A percentile compares a stretch with the other conserved stretches of the same genome.
phyloP scores from a whole-genome alignment of 352 stramenopile genomes.

The Elongisporangium undulatum region DNA sequence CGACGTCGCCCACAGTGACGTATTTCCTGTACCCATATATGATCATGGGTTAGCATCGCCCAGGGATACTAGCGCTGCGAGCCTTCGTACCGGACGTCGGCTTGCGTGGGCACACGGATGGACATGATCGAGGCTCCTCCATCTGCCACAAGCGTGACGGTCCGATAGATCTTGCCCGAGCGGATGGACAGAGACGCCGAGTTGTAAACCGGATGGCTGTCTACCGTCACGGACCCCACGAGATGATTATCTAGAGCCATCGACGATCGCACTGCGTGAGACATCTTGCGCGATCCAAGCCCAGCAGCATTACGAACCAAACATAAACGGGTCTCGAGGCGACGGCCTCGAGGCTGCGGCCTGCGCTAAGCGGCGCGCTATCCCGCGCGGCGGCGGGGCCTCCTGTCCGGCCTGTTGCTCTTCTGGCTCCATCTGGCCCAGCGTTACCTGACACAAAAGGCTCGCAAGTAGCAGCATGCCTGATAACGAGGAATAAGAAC shows the following conservation, averaged over 20 bases:
- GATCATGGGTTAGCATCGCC: background rate
- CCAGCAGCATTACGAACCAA: slow-evolving; percentile 21
- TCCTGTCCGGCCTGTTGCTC: background rate
- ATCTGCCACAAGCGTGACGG: slow-evolving; percentile 25
- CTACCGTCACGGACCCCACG: slow-evolving; percentile 43
- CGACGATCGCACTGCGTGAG: background rate
- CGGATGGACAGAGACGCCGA: slow-evolving; percentile 48
- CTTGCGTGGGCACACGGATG: slow-evolving; percentile 30
- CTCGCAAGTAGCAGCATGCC: background rate
- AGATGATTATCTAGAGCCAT: slow-evolving; percentile 46
- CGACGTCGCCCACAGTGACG: slow-evolving; percentile 44
- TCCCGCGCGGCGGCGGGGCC: slow-evolving; percentile 4
- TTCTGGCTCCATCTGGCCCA: background rate
- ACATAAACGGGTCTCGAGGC: slow-evolving; percentile 45
- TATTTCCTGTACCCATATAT: slow-evolving; percentile 19
- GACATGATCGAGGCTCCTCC: slow-evolving; percentile 30
- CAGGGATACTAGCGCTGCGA: background rate
- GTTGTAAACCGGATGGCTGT: slow-evolving; percentile 52
- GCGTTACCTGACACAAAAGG: background rate
- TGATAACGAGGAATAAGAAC: background rate
- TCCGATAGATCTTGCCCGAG: slow-evolving; percentile 42
- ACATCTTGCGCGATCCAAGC: background rate
- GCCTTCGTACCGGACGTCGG: slow-evolving; percentile 29
- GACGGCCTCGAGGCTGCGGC: slow-evolving; percentile 25
- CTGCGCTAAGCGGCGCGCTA: slow-evolving; percentile 23